These are phyloP conservation scores for Chalara sp. DNA, from an alignment of 2,329 filamentous ascomycete species.

Conservation along the genomic window DNA sequence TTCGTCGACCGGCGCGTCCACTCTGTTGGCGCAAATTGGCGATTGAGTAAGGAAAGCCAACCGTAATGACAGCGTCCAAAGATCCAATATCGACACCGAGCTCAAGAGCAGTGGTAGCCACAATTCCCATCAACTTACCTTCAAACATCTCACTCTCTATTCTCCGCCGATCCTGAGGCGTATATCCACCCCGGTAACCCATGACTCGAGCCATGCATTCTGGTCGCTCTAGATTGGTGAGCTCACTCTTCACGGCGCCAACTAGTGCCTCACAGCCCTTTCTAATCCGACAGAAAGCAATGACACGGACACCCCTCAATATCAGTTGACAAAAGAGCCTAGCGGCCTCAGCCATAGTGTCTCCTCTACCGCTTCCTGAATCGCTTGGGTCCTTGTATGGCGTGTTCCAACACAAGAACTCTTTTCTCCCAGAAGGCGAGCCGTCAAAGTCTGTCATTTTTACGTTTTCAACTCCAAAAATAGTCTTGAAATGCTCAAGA, in stretches of 20 bases:
- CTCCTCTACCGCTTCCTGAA: conserved; percentile 77
- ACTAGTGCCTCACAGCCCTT: conserved; percentile 84
- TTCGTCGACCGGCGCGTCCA: conserved; percentile 82
- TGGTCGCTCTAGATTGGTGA: conserved; percentile 62
- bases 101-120: conserved; percentile 89
- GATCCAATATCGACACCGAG: conserved; percentile 93
- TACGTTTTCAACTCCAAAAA: conserved; percentile 85
- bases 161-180: conserved; percentile 75
- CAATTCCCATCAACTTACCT: conserved; percentile 84
- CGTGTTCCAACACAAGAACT: conserved; percentile 97
- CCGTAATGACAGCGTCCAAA: conserved; percentile 86
- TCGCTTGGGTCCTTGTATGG: conserved; percentile 87
- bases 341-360: conserved; percentile 78
- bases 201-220: conserved; percentile 79
- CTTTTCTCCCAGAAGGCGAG: conserved; percentile 85
- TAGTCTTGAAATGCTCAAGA: conserved; percentile 80
- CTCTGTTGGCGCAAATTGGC: conserved; percentile 93
- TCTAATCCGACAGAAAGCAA: conserved; percentile 84
- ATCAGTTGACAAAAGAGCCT: conserved; percentile 86
- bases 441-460: conserved; percentile 84
- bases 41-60: conserved; percentile 93
- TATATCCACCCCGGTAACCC: conserved; percentile 94
- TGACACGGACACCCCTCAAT: conserved; percentile 80
- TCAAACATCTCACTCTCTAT: conserved; percentile 98
- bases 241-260: conserved; percentile 70